Evolutionary conservation across 148 eudicot species (phyloP).

Genomic region (Rhododendron kiyosumense): DNA sequence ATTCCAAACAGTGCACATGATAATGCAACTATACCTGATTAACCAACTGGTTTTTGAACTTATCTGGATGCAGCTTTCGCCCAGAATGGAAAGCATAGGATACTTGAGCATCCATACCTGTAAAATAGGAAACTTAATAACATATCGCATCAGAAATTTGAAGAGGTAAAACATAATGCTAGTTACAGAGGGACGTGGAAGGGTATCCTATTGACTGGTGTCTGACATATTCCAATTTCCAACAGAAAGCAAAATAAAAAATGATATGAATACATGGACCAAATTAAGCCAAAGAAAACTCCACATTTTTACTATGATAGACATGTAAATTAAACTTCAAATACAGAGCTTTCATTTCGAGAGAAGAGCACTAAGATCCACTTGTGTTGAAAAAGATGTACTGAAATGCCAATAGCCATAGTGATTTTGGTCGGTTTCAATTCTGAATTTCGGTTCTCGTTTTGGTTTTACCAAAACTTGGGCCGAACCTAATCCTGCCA

Average conservation of each 20-base stretch:
- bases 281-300: background rate
- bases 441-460: background rate
- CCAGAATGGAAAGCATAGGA: slow-evolving; percentile 88
- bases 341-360: background rate
- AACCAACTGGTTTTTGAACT: slow-evolving; percentile 71
- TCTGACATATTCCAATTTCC: background rate
- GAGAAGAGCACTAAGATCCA: background rate
- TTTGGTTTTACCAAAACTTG: background rate
- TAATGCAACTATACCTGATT: slow-evolving; percentile 56
- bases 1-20: background rate
- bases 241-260: background rate
- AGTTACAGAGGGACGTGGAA: background rate
- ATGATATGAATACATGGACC: background rate
- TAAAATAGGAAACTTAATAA: slow-evolving; percentile 5
- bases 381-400: background rate
- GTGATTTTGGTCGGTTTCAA: background rate
- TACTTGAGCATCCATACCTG: slow-evolving; percentile 99
- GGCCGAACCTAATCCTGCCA: background rate
- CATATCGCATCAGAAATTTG: background rate
- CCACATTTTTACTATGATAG: background rate
- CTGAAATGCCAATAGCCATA: background rate
- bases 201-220: background rate
- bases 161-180: background rate
- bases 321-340: background rate
- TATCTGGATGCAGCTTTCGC: slow-evolving; percentile 85